These are phyloP conservation scores for Phaseolus lunatus DNA, from an alignment of 306 rosid genomes.

Conservation along the genomic window DNA sequence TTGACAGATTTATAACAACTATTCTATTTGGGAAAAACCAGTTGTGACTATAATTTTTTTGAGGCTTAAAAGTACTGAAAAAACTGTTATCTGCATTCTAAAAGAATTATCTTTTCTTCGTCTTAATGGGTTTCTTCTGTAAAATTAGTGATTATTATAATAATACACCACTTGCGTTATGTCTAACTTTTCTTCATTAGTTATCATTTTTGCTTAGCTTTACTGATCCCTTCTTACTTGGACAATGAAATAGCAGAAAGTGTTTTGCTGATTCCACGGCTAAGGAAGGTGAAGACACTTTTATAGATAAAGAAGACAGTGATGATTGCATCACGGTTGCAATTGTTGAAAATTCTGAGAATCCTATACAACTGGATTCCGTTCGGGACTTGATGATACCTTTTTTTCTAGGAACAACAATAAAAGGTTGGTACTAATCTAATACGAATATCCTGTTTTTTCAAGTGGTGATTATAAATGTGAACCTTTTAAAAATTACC, in stretches of 20 bases:
- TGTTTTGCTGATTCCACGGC: slow-evolving; percentile 54
- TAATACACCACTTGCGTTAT: not conserved
- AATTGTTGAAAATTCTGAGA: slow-evolving; percentile 58
- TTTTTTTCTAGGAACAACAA: slow-evolving; percentile 65
- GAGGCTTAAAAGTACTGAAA: not conserved
- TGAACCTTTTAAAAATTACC: slow-evolving; percentile 28
- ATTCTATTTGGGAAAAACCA: not conserved
- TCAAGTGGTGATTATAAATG: not conserved
- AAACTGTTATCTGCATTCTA: not conserved
- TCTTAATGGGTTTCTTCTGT: not conserved
- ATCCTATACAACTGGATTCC: slow-evolving; percentile 57
- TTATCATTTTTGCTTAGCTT: slow-evolving; percentile 41
- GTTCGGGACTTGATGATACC: slow-evolving; percentile 72
- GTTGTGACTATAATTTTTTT: slow-evolving; percentile 3
- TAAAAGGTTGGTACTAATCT: slow-evolving; percentile 70
- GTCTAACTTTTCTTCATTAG: slow-evolving; percentile 16
- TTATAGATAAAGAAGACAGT: slow-evolving; percentile 36
- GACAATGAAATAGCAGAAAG: slow-evolving; percentile 62
- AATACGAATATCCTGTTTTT: slow-evolving; percentile 28
- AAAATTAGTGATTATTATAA: not conserved
- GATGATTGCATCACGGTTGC: slow-evolving; percentile 68
- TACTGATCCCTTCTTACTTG: slow-evolving; percentile 49
- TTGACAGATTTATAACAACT: no score
- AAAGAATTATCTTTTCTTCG: slow-evolving; percentile 3
- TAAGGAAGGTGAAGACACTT: slow-evolving; percentile 44